Base-by-base conservation (phyloP, 2,329 filamentous ascomycete genomes). In the Colletotrichum tofieldiae region DNA sequence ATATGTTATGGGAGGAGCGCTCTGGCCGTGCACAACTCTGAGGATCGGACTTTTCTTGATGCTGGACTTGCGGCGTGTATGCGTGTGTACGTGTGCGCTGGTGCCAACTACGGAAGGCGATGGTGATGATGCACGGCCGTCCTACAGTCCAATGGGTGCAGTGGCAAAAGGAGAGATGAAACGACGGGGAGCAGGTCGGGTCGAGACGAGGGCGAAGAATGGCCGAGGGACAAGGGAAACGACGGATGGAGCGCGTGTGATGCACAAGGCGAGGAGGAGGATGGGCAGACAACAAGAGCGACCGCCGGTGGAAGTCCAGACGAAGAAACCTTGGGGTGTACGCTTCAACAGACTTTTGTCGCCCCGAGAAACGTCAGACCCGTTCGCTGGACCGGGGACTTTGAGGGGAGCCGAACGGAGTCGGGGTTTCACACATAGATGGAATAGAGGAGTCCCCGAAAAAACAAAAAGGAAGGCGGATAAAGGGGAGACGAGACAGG, bases 91-190 rank as follows among this genome's bases (percentile, higher is more conserved):
- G 67, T 55, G 58, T 20, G 54, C 5, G 47, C 39, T 32, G 35
- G 58, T 62, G 47, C 41, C 32, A 26, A 69, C 41, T 52, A 41
- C 52, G 26, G 63, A 41, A 39, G 16, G 51, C 23, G 43, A 32
- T 16, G 52, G 37, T 41, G 64, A 67, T 7, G 11, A 56, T 39
- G 59, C 69, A 63, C 69, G 65, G 61, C 51, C 65, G 45, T 39
- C 56, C 47, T 45, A 41, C 35, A 59, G 29, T 35, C 45, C 52
- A 64, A 60, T 69, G 69, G 20, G 65, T 20, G 32, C 45, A n/a
- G 43, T 69, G 45, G 59, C 52, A 49, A 45, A 49, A 68, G 43
- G 60, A 63, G 58, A 47, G 65, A 69, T 68, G 69, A 69, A 72
- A 72, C 69, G 52, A 68, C 37, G 59, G 35, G 52, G 58, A 64